phyloP scores from a whole-genome alignment of 78 protist species.

The Salpingoeca rosetta region DNA sequence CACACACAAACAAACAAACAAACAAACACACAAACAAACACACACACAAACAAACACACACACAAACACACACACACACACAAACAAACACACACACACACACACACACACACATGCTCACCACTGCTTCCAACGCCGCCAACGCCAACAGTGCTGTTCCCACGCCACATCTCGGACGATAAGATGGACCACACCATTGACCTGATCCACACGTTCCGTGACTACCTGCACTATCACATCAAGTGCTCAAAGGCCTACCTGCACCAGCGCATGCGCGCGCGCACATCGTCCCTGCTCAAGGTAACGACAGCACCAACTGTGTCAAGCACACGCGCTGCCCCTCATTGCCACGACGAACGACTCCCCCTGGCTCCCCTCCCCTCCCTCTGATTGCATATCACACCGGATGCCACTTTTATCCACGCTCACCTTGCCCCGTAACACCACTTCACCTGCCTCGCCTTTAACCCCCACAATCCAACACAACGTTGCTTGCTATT shows the following conservation, averaged over 20 bases:
- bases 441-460: background rate
- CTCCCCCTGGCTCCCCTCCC: too few relatives aligned
- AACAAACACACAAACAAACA: too few relatives aligned
- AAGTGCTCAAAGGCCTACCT: conserved; percentile 85
- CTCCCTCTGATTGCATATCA: too few relatives aligned
- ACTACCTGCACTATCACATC: conserved; percentile 87
- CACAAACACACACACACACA: too few relatives aligned
- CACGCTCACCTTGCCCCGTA: background rate
- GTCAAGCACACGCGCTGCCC: too few relatives aligned
- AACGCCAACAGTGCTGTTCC: conserved; percentile 39
- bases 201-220: conserved; percentile 69
- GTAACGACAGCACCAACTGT: background rate
- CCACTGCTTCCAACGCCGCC: too few relatives aligned
- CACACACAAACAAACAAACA: too few relatives aligned
- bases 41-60: too few relatives aligned
- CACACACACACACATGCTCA: too few relatives aligned
- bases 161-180: conserved; percentile 39
- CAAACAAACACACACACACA: too few relatives aligned
- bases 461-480: background rate
- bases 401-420: background rate
- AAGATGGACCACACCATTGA: conserved; percentile 35
- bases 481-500: background rate
- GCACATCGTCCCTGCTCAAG: conserved; percentile 59
- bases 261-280: conserved; percentile 80
- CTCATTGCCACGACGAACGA: too few relatives aligned